Evolutionary conservation across 305 asterid genomes (phyloP), one percentile per base, ranked within the genome.

Genomic region (Fraxinus platypoda): DNA sequence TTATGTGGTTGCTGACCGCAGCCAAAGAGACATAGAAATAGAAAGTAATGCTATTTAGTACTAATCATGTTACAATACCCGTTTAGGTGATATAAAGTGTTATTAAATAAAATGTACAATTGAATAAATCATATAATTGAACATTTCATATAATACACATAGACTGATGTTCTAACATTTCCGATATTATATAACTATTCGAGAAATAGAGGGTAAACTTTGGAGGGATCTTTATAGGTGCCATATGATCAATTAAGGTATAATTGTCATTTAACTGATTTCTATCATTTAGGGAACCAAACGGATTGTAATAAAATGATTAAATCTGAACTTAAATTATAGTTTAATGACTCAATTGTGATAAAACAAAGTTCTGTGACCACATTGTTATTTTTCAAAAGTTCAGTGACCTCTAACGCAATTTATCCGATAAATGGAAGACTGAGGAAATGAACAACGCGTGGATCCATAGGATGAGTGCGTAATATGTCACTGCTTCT

Each of bases 401-500:
- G 49, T 38, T 38, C 2, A 8, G 52, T 9, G 52, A 11, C 52
- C 52, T 11, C 52, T 41, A 9, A 2, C 8, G 46, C 11, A 38
- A 38, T 38, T 38, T 8, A 38, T 8, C 0, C 46, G 12, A 38
- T 2, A 41, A 9, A 41, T 41, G 11, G 52, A 46, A 46, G 57
- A 46, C 57, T 21, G 2, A 8, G 6, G 1, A 12, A 17, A 1
- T 62, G 90, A 46, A 3, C 54, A 13, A 85, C 86, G 85, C 82
- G 90, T 85, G n/a, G 15, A 23, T 68, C 83, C 87, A 75, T 86
- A 80, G 85, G 90, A 46, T 46, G 17, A 81, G 86, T 17, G 84
- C 83, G 8, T 77, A 0, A 28, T 83, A 26, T 83, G 89, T 83
- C 90, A 88, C 33, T 84, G 90, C 90, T 74, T 82, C 23, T 85